Evolutionary conservation across 1,284 basidiomycete species (phyloP).

Genomic region (Omphalotus olearius): DNA sequence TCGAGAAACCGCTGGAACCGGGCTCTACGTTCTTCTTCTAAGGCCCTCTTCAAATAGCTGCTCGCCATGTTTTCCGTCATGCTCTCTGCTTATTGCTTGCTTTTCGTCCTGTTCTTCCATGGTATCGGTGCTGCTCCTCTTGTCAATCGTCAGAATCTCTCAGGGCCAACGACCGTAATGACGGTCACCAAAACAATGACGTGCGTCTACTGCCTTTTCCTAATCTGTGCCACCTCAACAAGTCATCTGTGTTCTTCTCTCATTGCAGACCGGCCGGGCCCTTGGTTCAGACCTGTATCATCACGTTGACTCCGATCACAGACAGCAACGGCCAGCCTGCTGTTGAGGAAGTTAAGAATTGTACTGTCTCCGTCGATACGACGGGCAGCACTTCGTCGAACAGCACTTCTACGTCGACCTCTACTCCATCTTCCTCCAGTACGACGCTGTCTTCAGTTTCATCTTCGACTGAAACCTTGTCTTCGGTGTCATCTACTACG

Average conservation of each 20-base stretch:
- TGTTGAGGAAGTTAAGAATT: slow-evolving; percentile 58
- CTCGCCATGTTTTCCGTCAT: slow-evolving; percentile 27
- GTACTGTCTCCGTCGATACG: slow-evolving; percentile 36
- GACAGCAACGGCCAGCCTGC: slow-evolving; percentile 43
- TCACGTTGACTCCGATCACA: slow-evolving; percentile 54
- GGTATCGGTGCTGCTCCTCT: slow-evolving; percentile 23
- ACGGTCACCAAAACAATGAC: slow-evolving; percentile 18
- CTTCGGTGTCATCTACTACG: slow-evolving; percentile 3
- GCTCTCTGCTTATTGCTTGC: slow-evolving; percentile 22
- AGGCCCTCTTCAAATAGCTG: slow-evolving; percentile 25
- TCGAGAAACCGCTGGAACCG: slow-evolving; percentile 53
- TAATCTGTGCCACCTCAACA: background rate
- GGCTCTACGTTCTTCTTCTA: slow-evolving; percentile 31
- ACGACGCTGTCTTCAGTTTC: slow-evolving; percentile 2
- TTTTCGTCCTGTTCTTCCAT: slow-evolving; percentile 28
- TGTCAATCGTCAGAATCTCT: slow-evolving; percentile 9
- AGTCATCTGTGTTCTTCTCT: background rate
- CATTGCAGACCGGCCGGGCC: slow-evolving; percentile 36
- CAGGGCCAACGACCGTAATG: slow-evolving; percentile 21
- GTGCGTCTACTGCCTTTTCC: slow-evolving; percentile 14
- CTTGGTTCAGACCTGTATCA: slow-evolving; percentile 58
- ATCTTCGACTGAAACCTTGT: slow-evolving; percentile 11
- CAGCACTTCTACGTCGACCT: slow-evolving; percentile 14
- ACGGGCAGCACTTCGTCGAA: slow-evolving; percentile 14
- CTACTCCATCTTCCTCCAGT: slow-evolving; percentile 16